A percentile compares a stretch with the other conserved stretches of the same genome.
These are phyloP conservation scores for Aspergillus nanangensis DNA, from an alignment of 495 filamentous ascomycete species.

Conservation along the genomic window DNA sequence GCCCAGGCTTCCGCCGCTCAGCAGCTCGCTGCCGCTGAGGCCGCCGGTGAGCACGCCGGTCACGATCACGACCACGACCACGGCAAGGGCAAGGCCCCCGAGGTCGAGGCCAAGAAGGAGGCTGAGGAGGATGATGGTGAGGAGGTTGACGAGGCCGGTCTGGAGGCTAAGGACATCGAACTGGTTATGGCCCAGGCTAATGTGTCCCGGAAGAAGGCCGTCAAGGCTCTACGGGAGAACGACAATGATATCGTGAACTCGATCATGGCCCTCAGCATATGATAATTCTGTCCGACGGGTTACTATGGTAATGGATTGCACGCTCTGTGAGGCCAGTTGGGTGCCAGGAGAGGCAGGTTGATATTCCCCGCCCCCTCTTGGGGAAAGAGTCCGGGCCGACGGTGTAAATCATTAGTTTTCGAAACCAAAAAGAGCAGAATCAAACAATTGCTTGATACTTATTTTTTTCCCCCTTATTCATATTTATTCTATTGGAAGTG, in stretches of 20 bases:
- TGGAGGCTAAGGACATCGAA: slow-evolving; percentile 99
- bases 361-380: slow-evolving; percentile 17
- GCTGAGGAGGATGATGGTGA: slow-evolving; percentile 92
- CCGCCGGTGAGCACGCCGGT: slow-evolving; percentile 70
- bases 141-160: slow-evolving; percentile 86
- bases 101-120: slow-evolving; percentile 73
- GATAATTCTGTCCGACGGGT: slow-evolving; percentile 19
- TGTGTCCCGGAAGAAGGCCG: slow-evolving; percentile 94
- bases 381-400: slow-evolving; percentile 20
- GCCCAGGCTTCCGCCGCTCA: slow-evolving; percentile 92
- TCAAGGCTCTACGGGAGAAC: slow-evolving; percentile 98
- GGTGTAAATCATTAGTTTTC: slow-evolving; percentile 41
- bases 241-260: slow-evolving; percentile 99
- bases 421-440: slow-evolving; percentile 36
- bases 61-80: slow-evolving; percentile 72
- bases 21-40: slow-evolving; percentile 75
- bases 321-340: slow-evolving; percentile 11
- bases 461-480: slow-evolving; percentile 2
- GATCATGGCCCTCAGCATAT: slow-evolving; percentile 99
- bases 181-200: slow-evolving; percentile 97
- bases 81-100: slow-evolving; percentile 74
- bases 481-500: background rate
- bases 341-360: slow-evolving; percentile 24
- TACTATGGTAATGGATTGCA: slow-evolving; percentile 9
- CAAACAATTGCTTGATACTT: slow-evolving; percentile 23